Evolutionary conservation across 768 basidiomycete genomes (phyloP), one percentile per base, ranked within the genome.

Genomic region (Russula compacta): DNA sequence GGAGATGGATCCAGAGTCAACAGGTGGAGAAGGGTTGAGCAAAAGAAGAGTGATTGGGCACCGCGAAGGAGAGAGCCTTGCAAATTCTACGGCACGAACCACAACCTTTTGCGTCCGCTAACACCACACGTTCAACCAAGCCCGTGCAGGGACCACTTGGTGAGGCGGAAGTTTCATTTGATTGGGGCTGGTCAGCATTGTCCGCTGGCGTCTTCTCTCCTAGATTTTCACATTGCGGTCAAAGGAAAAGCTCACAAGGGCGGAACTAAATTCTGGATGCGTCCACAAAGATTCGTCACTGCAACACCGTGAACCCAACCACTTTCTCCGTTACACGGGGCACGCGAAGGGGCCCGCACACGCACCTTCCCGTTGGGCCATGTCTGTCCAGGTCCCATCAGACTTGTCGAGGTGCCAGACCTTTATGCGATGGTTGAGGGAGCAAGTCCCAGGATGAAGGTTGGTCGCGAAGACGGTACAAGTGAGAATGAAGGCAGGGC

Each of bases 141-240:
- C 86, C 76, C 14, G 71, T 49, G 47, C 62, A 64, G 46, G 67
- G 65, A 4, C 66, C 61, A 36, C 60, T 55, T 1, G 64, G n/a
- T 9, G 58, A 43, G 21, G 29, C 61, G 5, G 62, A 61, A 12
- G 66, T 58, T 14, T 70, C 72, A 59, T 70, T 72, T 33, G 67
- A 40, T 52, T 72, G 68, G 36, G 66, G 54, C 44, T 64, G 67
- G 38, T 72, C 72, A 14, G 64, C 49, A 24, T 66, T 69, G 19
- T 69, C 61, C 49, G 72, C 70, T 11, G 71, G 65, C 0, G 74
- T 75, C 72, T 2, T 89, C n/a, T 83, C 70, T 95, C 91, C 93
- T 93, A 98, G 15, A 98, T 81, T 72, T 95, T 91, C 58, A 94
- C 89, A 0, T 89, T 89, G 29, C 95, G 81, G 73, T 98, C 95